Evolutionary conservation across 768 basidiomycete genomes (phyloP).

Genomic region (Ephemerocybe angulata): DNA sequence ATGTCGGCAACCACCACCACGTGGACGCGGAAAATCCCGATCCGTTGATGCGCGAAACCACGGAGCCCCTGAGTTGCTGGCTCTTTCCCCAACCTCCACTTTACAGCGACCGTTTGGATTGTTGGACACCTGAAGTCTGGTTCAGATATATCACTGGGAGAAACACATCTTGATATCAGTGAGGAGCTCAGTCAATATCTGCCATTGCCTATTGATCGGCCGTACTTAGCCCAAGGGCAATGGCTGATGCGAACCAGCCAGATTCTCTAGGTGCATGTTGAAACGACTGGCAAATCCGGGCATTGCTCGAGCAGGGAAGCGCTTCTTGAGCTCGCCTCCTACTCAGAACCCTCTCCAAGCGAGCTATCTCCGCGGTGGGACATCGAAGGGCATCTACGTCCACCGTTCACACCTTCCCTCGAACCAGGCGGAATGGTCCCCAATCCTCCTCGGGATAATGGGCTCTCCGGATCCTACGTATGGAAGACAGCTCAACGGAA

Average conservation of each 20-base stretch:
- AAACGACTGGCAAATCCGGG: neutral
- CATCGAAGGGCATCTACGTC: constrained; percentile 74
- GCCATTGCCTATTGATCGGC: no score
- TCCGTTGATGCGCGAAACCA: no score
- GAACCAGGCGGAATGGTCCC: constrained; percentile 48
- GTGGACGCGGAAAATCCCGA: no score
- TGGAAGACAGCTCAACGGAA: constrained; percentile 71
- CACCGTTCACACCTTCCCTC: constrained; percentile 50
- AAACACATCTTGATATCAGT: no score
- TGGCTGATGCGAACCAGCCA: neutral
- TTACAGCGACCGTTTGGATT: no score
- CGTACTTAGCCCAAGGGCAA: no score
- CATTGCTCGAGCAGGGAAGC: neutral
- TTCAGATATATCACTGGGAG: no score
- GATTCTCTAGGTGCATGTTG: neutral
- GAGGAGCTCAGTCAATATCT: no score
- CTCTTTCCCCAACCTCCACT: no score
- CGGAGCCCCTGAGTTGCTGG: no score
- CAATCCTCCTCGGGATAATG: constrained; percentile 70
- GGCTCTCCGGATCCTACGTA: constrained; percentile 74
- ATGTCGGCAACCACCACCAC: no score
- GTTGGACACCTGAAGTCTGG: no score
- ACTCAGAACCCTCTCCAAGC: constrained; percentile 42
- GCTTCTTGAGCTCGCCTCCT: neutral
- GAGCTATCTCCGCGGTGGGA: constrained; percentile 66